Base-by-base conservation (phyloP, 371 early-diverging fungal species). In the Mycotypha africana region DNA sequence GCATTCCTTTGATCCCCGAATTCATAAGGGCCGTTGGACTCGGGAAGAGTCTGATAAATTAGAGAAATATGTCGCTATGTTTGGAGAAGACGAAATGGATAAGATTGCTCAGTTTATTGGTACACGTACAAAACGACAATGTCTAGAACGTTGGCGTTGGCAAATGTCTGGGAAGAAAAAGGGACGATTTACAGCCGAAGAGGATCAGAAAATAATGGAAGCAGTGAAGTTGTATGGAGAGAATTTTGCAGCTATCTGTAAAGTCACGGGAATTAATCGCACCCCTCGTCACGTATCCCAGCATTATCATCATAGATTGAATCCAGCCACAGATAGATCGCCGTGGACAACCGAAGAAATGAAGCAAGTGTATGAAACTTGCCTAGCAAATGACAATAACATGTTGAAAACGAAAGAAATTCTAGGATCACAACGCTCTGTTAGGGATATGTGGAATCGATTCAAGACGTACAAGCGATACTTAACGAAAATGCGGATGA, bases 381-480 rank as follows among this genome's bases (percentile, higher is more conserved):
- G 45, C 19, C 1, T 45, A 1, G 10, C 53, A 9, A 30, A 47
- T 15, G 12, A 42, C 8, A 24, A 40, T n/a, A 28, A 58, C 19
- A 65, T 69, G 65, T 34, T 30, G 9, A 45, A 54, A 14, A 58
- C 61, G 34, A 64, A 55, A 12, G 33, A 53, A 5, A 30, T 33
- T 1, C 15, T 67, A 30, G 35, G 37, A 1, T 54, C 55, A 21
- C 50, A 28, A 7, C 49, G 74, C 4, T 33, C 49, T 12, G n/a
- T 54, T 10, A 60, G 67, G 46, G 70, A 74, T 39, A 54, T 74
- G 50, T 74, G 74, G 74, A 67, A 69, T 33, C 51, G 45, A 16
- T 51, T 39, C 26, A 32, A 32, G 22, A 38, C 6, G 30, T 28
- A 28, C 30, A 28, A 28, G 30, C 6, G 12, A 28, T 12, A 28